Base-by-base conservation (phyloP, 495 filamentous ascomycete species). In the Lophiostoma macrostomum region DNA sequence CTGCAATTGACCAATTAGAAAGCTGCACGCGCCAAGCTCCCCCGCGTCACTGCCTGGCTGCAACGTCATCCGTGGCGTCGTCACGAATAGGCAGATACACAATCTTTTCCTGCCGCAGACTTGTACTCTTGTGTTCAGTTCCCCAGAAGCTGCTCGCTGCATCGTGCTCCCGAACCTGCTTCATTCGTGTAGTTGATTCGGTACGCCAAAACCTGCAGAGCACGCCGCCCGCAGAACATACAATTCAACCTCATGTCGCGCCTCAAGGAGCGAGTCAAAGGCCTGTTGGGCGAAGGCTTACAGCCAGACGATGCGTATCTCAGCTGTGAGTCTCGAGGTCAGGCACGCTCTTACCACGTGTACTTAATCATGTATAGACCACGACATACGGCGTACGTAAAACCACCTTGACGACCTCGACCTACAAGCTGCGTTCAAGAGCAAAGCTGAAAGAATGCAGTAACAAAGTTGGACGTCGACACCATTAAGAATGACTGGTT, bases 401-500 rank as follows among this genome's bases (percentile, higher is more conserved):
- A 49, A 57, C 12, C 10, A n/a, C 10, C 11, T 23, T 41, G 52
- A 48, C 23, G 16, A 8, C 25, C 14, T 37, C n/a, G n/a, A n/a
- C n/a, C n/a, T n/a, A n/a, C n/a, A n/a, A n/a, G n/a, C n/a, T n/a
- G n/a, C 28, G 7, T 50, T 31, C 48, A 36, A 23, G 16, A 12
- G 31, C 34, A 35, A 37, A 10, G 43, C 53, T 50, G 30, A 51
- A 14, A n/a, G 18, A 19, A 5, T 23, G 22, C 31, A 88, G 86
- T 91, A 62, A 90, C 84, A 44, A 76, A 80, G 65, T 88, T 91
- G 64, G 93, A 98, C 69, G 79, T 96, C 55, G 84, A 86, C 67
- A 83, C 83, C 24, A 77, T 98, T 38, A 91, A 87, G 72, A 75
- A 87, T 67, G 94, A 96, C 74, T 98, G 93, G 93, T 75, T 98